phyloP scores from a whole-genome alignment of 164 flowering plant species.

The Vitis amurensis region DNA sequence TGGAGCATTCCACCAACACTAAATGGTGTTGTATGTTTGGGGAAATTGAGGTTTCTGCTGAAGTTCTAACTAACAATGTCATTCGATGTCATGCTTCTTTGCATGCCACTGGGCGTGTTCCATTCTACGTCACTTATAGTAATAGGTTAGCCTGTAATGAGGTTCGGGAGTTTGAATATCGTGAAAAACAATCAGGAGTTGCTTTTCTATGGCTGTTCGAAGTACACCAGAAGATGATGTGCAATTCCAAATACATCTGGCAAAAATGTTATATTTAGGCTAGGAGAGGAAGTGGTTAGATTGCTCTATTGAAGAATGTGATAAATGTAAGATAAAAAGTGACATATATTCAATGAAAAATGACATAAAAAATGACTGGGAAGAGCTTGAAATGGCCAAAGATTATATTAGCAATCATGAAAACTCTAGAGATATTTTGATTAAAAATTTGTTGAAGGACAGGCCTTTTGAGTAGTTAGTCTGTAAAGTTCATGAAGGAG shows the following conservation, averaged over 20 bases:
- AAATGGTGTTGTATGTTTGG: conserved; percentile 91
- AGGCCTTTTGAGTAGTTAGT: conserved; percentile 60
- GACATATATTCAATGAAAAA: conserved; percentile 27
- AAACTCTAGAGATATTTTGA: conserved; percentile 36
- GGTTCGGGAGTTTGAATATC: conserved; percentile 72
- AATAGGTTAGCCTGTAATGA: conserved; percentile 83
- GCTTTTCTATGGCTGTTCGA: conserved; percentile 16
- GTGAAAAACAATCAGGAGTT: conserved; percentile 28
- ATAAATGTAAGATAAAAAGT: conserved; percentile 40
- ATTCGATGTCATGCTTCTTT: conserved; percentile 66
- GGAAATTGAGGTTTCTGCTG: conserved; percentile 72
- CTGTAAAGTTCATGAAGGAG: conserved; percentile 57
- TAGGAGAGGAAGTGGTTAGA: conserved; percentile 29
- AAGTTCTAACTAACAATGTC: conserved; percentile 39
- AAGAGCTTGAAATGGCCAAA: conserved; percentile 16
- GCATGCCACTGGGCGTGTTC: conserved; percentile 63
- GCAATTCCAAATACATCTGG: conserved; percentile 51
- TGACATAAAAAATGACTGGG: conserved; percentile 29
- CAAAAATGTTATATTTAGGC: conserved; percentile 38
- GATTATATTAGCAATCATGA: conserved; percentile 10
- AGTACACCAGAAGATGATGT: conserved; percentile 43
- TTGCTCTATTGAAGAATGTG: conserved; percentile 47
- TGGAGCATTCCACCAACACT: conserved; percentile 14
- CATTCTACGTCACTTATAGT: conserved; percentile 68
- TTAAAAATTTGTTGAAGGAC: conserved; percentile 56